These are phyloP conservation scores for Pseudophaeomoniella oleicola DNA, from an alignment of 2,329 filamentous ascomycete species.

Conservation along the genomic window DNA sequence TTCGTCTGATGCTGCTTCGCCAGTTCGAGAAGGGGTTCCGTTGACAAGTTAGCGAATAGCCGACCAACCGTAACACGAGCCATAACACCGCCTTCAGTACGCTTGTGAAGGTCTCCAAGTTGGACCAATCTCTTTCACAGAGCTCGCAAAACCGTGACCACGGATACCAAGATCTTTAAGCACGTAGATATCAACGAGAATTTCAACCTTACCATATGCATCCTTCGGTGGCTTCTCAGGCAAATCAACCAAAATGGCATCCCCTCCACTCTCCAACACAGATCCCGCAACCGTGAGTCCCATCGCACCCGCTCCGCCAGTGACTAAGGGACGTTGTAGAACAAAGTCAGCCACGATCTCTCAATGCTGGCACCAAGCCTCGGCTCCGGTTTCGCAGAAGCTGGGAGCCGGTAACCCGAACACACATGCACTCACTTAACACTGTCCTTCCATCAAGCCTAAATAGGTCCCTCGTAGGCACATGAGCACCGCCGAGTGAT, in stretches of 20 bases:
- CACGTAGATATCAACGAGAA: neutral
- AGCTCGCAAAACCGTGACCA: too few species aligned
- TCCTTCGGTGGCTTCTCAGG: slow-evolving; percentile 5
- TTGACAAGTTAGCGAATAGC: too few species aligned
- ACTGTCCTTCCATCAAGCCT: slow-evolving; percentile 8
- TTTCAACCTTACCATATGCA: slow-evolving; percentile 10
- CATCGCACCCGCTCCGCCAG: slow-evolving; percentile 13
- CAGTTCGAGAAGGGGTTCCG: slow-evolving; percentile 5
- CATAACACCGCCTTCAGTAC: too few species aligned
- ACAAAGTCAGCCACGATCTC: neutral
- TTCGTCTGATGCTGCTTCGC: too few species aligned
- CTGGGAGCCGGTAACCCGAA: neutral
- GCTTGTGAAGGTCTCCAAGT: too few species aligned
- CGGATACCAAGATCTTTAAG: too few species aligned
- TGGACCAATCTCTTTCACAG: too few species aligned
- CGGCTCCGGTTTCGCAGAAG: too few species aligned
- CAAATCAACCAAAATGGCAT: slow-evolving; percentile 19
- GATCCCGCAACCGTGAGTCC: slow-evolving; percentile 9
- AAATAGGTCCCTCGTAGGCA: slow-evolving; percentile 5
- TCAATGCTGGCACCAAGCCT: too few species aligned
- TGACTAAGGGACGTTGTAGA: slow-evolving; percentile 8
- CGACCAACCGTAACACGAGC: too few species aligned
- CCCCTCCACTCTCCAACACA: slow-evolving; percentile 18
- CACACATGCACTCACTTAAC: slow-evolving; percentile 4
- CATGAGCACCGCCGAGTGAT: too few species aligned